Evolutionary conservation across 2,329 filamentous ascomycete species (phyloP), one percentile per base, ranked within the genome.

Genomic region (Venturia aucupariae): DNA sequence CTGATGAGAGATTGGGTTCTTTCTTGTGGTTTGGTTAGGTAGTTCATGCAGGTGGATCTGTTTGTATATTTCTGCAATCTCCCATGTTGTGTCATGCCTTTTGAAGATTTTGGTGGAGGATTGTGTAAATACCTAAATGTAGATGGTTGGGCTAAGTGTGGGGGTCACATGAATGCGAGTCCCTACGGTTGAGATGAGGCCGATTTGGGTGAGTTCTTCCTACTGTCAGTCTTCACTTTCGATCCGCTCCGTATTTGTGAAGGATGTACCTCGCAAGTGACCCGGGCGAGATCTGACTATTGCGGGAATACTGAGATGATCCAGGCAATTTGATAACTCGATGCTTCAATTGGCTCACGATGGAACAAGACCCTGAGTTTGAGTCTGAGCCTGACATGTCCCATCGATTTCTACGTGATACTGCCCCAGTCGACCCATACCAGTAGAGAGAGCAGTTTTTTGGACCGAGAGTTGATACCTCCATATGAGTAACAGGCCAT

Each of bases 201-300:
- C 51, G 30, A 35, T 35, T 35, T n/a, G 15, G 17, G 24, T 35
- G 15, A 35, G 22, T 57, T 57, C 27, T 35, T 57, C 51, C 51
- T 57, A 57, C 35, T 57, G 30, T 57, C 51, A 57, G 51, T 3
- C 51, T 57, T 57, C 30, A 35, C 51, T 35, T 57, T 57, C 10
- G 30, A 57, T 57, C 44, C n/a, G n/a, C 44, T 27, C 22, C 22
- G 27, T 13, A 48, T 35, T n/a, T 19, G 8, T 2, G 13, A n/a
- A 35, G 42, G 38, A 35, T 30, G 51, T 35, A 57, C 30, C 51
- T 57, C 11, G 19, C 4, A 22, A 51, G 46, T 27, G 24, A 51
- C 24, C 46, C 24, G 22, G 46, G 46, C 46, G 46, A 51, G 10
- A 17, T 10, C 30, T 57, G 30, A n/a, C 4, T 4, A 32, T 32